Percentiles rank a stretch among this genome's conserved stretches.
These are phyloP conservation scores for Dictyostelium discoideum DNA, from an alignment of 78 protist genomes.

Conservation along the genomic window dicty_2.7 NC_007088.5:6682001-6682500, in stretches of 20 bases:
- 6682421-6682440: constrained; percentile 74
- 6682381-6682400: background rate
- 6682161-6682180: constrained; percentile 8
- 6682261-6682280: constrained; percentile 79
- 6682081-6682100: constrained; percentile 89
- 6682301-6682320: constrained; percentile 60
- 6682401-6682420: constrained; percentile 59
- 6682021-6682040: constrained; percentile 90
- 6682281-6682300: constrained; percentile 74
- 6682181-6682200: constrained; percentile 84
- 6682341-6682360: constrained; percentile 64
- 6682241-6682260: constrained; percentile 90
- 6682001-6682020: constrained; percentile 79
- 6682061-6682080: constrained; percentile 80
- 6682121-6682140: constrained; percentile 86
- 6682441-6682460: constrained; percentile 14
- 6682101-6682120: constrained; percentile 69
- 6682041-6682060: constrained; percentile 57
- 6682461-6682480: constrained; percentile 62
- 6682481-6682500: constrained; percentile 90
- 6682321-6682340: constrained; percentile 26
- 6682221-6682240: constrained; percentile 89
- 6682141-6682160: constrained; percentile 81
- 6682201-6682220: constrained; percentile 81
- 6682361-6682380: background rate